phyloP scores from a whole-genome alignment of 169 alveolate genomes.

The Ichthyophthirius multifiliis region DNA sequence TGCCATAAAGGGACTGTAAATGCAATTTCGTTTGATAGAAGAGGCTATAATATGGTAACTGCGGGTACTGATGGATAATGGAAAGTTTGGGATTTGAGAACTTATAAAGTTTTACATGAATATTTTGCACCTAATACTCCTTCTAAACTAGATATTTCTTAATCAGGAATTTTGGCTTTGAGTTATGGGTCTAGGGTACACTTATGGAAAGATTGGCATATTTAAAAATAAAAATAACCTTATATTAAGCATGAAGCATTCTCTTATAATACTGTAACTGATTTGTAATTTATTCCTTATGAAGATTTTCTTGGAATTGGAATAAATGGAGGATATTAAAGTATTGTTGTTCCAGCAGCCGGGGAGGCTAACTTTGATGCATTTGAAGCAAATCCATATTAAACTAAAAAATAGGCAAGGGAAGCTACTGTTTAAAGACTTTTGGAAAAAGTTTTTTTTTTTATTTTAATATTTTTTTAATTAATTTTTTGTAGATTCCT shows the following conservation, averaged over 20 bases:
- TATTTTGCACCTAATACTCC: constrained; percentile 70
- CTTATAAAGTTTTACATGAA: constrained; percentile 64
- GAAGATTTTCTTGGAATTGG: constrained; percentile 96
- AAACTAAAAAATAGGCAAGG: constrained; percentile 81
- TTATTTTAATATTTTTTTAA: background rate
- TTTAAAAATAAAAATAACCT: constrained; percentile 80
- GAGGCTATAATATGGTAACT: constrained; percentile 78
- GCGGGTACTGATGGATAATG: constrained; percentile 66
- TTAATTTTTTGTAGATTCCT: constrained; percentile 62
- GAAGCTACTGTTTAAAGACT: constrained; percentile 90
- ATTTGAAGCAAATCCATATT: constrained; percentile 85
- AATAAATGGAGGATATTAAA: constrained; percentile 82
- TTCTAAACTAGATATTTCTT: constrained; percentile 60
- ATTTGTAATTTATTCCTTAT: constrained; percentile 88
- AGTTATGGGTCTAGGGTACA: constrained; percentile 76
- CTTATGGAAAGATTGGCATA: constrained; percentile 87
- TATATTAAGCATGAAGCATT: constrained; percentile 81
- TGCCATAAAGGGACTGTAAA: constrained; percentile 83
- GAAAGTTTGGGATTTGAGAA: constrained; percentile 93
- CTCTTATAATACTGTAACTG: constrained; percentile 60
- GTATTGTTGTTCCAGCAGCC: constrained; percentile 94
- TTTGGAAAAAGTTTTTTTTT: constrained; percentile 78
- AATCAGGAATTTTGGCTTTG: constrained; percentile 85
- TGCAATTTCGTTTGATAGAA: constrained; percentile 52
- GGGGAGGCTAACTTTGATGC: constrained; percentile 94